Percentiles rank a stretch among this genome's conserved stretches.
Conservation (phyloP, 2,329 filamentous ascomycete species). For the Aspergillus uvarum region DNA sequence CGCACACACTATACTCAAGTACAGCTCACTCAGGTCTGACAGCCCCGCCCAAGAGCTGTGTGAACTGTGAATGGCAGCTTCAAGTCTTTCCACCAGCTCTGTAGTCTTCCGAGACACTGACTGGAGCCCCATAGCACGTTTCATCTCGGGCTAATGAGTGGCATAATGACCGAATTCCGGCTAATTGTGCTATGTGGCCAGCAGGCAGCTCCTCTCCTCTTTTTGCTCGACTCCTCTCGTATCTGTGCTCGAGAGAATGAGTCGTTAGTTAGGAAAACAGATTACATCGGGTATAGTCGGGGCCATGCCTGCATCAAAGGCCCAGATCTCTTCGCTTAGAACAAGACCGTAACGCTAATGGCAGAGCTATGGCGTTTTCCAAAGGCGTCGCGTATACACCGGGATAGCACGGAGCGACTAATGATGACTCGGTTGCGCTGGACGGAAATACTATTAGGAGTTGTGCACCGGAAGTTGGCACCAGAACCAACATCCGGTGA, state of each 20-base stretch:
- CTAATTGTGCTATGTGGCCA: not conserved
- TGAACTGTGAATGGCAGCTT: not conserved
- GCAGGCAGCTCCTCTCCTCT: not conserved
- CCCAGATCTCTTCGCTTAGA: not conserved
- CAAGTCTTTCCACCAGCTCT: not conserved
- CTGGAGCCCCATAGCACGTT: not conserved
- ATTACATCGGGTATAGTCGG: not conserved
- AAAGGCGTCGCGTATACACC: not conserved
- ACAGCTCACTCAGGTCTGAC: not conserved
- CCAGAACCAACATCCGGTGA: not conserved
- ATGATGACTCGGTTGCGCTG: not conserved
- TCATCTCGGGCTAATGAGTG: not conserved
- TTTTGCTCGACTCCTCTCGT: not conserved
- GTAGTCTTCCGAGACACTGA: not conserved
- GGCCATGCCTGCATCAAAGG: not conserved
- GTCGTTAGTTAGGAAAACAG: not conserved
- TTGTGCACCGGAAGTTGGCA: not conserved
- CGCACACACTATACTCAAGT: not conserved
- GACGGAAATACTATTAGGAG: not conserved
- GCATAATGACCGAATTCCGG: not conserved
- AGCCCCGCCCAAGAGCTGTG: not conserved
- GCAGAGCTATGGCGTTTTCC: not conserved
- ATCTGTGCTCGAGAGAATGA: not conserved
- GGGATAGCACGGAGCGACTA: not conserved
- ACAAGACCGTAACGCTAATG: not conserved